These are phyloP conservation scores for Pouteria glomerata DNA, from an alignment of 148 eudicot genomes.

Conservation along the genomic window DNA sequence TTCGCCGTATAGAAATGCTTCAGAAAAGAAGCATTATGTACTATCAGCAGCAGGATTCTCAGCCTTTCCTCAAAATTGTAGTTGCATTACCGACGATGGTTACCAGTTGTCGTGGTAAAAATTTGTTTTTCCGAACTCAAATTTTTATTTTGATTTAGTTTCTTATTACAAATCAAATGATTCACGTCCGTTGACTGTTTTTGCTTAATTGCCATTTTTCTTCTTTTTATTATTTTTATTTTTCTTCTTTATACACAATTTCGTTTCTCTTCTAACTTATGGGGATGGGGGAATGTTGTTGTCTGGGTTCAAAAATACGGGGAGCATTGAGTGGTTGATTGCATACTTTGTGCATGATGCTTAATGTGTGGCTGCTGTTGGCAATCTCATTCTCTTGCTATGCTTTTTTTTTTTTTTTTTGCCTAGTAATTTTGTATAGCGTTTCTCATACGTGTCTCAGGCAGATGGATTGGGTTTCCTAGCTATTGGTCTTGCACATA, in stretches of 20 bases:
- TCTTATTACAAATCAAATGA: neutral
- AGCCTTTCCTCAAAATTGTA: conserved; percentile 78
- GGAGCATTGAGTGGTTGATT: too few relatives aligned
- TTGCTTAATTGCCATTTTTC: neutral
- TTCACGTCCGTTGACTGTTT: neutral
- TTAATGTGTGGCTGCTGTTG: neutral
- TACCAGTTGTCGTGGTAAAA: conserved; percentile 85
- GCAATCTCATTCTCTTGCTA: neutral
- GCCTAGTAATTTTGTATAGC: neutral
- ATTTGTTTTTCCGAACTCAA: conserved; percentile 3
- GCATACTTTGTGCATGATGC: neutral
- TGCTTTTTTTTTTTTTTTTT: neutral
- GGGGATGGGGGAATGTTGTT: too few relatives aligned
- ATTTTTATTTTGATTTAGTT: neutral
- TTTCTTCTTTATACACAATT: too few relatives aligned
- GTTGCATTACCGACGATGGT: conserved; percentile 97
- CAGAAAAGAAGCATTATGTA: conserved; percentile 94
- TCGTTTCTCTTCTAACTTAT: too few relatives aligned
- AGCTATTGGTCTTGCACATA: neutral
- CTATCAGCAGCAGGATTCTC: conserved; percentile 80
- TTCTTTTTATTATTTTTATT: neutral
- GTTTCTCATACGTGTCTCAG: neutral
- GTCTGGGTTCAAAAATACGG: too few relatives aligned
- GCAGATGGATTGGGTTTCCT: neutral
- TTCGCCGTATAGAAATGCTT: conserved; percentile 73